Evolutionary conservation across 202 grass and related monocot species (phyloP).

Genomic region (Cymbopogon flexuosus): DNA sequence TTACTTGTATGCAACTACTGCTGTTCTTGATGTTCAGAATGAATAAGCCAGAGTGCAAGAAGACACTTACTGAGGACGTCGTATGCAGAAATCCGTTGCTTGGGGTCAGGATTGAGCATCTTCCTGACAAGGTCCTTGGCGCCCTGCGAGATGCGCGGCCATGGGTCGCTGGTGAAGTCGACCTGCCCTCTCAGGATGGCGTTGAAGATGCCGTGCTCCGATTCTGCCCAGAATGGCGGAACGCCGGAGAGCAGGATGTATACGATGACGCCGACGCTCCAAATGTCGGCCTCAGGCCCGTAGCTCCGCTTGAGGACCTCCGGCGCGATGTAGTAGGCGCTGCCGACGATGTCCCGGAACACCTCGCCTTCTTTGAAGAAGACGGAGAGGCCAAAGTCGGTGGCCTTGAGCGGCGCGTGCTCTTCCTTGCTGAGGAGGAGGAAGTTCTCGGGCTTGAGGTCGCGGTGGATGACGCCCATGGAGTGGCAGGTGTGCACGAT

Average conservation of each 20-base stretch:
- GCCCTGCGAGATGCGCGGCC: conserved; percentile 50
- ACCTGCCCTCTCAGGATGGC: conserved; percentile 51
- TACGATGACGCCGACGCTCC: conserved; percentile 58
- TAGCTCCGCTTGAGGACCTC: conserved; percentile 62
- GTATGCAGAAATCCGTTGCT: conserved; percentile 45
- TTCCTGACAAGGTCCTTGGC: conserved; percentile 57
- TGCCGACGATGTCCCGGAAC: conserved; percentile 62
- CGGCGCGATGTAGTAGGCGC: conserved; percentile 67
- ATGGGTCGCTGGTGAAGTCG: conserved; percentile 50
- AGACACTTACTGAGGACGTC: conserved; percentile 47
- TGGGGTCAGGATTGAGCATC: conserved; percentile 56
- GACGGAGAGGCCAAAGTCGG: conserved; percentile 62
- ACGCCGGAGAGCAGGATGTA: conserved; percentile 56
- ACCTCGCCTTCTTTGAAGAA: conserved; percentile 66
- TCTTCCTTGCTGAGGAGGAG: conserved; percentile 69
- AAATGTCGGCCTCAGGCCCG: conserved; percentile 56
- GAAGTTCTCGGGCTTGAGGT: conserved; percentile 99
- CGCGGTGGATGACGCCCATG: conserved; percentile 87
- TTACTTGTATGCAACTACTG: too few species aligned
- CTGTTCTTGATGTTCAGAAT: too few species aligned
- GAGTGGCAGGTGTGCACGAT: conserved; percentile 80
- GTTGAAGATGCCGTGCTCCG: conserved; percentile 68
- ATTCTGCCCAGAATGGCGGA: conserved; percentile 62
- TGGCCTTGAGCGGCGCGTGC: conserved; percentile 61
- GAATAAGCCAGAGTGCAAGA: too few species aligned